Evolutionary conservation across 2,329 filamentous ascomycete species (phyloP).

Genomic region (Curvularia sp.): DNA sequence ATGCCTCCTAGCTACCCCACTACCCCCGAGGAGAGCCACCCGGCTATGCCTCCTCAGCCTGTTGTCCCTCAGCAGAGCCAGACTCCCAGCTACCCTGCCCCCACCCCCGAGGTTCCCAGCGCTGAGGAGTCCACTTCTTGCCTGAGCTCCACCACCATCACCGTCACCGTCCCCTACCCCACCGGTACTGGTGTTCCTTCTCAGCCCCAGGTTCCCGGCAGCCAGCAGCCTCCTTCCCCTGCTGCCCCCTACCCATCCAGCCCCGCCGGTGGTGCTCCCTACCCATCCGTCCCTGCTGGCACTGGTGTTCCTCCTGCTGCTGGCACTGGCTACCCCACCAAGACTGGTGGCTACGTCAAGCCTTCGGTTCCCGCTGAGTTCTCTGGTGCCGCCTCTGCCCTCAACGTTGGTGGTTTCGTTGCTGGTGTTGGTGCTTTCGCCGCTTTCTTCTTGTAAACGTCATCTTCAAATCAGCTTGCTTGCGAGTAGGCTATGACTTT

Average conservation of each 20-base stretch:
- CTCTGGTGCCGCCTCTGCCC: conserved; percentile 49
- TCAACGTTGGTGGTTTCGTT: conserved; percentile 50
- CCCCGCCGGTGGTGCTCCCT: conserved; percentile 15
- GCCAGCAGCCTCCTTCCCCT: not conserved
- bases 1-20: not conserved
- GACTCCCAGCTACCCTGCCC: conserved; percentile 6
- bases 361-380: conserved; percentile 45
- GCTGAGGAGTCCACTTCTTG: conserved; percentile 38
- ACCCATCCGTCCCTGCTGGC: conserved; percentile 26
- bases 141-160: conserved; percentile 53
- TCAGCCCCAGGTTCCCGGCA: conserved; percentile 10
- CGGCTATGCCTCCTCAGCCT: conserved; percentile 8
- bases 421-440: conserved; percentile 53
- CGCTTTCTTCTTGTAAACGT: conserved; percentile 54
- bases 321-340: conserved; percentile 43
- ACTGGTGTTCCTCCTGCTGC: conserved; percentile 19
- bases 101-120: conserved; percentile 17
- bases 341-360: conserved; percentile 42
- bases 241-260: conserved; percentile 23
- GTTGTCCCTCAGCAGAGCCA: conserved; percentile 1
- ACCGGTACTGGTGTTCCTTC: conserved; percentile 42
- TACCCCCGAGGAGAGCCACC: no score
- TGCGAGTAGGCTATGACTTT: conserved; percentile 50
- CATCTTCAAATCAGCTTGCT: conserved; percentile 44
- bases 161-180: conserved; percentile 53